Evolutionary conservation across 2,329 filamentous ascomycete species (phyloP), one percentile per base, ranked within the genome.

Genomic region (Cladosporium sp.): DNA sequence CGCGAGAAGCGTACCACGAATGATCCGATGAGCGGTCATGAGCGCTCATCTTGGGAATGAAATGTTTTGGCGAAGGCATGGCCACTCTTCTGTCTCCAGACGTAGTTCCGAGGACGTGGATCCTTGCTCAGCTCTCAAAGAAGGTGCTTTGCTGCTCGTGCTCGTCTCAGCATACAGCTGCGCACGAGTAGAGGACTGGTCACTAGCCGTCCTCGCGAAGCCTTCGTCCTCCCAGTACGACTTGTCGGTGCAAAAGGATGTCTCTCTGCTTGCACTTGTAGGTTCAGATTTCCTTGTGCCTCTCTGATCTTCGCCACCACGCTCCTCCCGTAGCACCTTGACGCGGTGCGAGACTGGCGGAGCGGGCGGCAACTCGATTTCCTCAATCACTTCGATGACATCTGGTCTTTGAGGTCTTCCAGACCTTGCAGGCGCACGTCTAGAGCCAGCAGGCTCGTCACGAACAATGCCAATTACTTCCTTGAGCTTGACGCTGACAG

Each of bases 341-440:
- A 47, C 19, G 7, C 22, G 43, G n/a, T 39, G 43, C 3, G 43
- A 47, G 1, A 39, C 13, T 19, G 22, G n/a, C 4, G 32, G 34
- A 27, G 22, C 40, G 17, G 43, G 37, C 7, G 53, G 50, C 2
- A 52, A 20, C 15, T 52, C 47, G 22, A 52, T 43, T 19, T 56
- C 48, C 34, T 56, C 51, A 7, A 47, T 47, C 5, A 52, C 50
- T 27, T 54, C 51, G 15, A 52, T 50, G 36, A 51, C 11, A 17
- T 51, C 32, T n/a, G 17, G 37, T 18, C 39, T 24, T n/a, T 8
- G 27, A 15, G 9, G 13, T 1, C n/a, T 15, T 2, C n/a, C 17
- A 4, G 18, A 17, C 5, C 37, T 41, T 3, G 15, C 18, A 9
- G 19, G 8, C 1, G 17, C 12, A 3, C 20, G 36, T 2, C 4